Percentiles rank a stretch among this genome's conserved stretches.
Evolutionary conservation across 2,329 filamentous ascomycete species (phyloP).

Genomic region (Madurella mycetomatis): DNA sequence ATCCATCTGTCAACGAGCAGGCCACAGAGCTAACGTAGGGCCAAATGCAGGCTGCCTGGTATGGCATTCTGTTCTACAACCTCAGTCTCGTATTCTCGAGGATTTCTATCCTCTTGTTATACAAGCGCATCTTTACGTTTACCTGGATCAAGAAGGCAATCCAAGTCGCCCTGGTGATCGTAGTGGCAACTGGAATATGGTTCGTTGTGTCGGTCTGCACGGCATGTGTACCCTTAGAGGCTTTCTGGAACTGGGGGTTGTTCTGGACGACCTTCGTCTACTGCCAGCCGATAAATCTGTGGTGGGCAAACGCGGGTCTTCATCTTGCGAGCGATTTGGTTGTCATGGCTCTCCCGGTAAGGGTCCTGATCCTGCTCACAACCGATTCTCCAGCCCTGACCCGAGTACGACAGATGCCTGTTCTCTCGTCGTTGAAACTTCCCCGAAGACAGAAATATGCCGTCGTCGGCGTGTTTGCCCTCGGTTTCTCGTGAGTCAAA

Average conservation of each 20-base stretch:
- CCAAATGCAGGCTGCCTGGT: constrained; percentile 25
- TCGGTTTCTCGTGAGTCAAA: constrained; percentile 26
- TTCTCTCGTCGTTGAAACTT: constrained; percentile 21
- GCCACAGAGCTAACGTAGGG: background rate
- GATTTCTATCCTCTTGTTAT: constrained; percentile 31
- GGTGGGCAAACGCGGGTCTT: constrained; percentile 26
- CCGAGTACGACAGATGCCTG: constrained; percentile 19
- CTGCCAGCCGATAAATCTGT: constrained; percentile 24
- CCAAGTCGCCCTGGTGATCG: constrained; percentile 25
- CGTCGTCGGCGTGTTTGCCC: constrained; percentile 24
- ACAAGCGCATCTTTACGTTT: constrained; percentile 29
- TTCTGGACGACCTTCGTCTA: constrained; percentile 18
- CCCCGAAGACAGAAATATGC: constrained; percentile 25
- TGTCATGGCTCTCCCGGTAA: constrained; percentile 25
- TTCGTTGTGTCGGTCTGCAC: constrained; percentile 27
- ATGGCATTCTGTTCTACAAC: constrained; percentile 29
- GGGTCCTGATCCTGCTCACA: background rate
- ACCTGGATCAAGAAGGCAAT: constrained; percentile 31
- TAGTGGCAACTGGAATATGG: constrained; percentile 28
- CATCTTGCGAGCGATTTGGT: constrained; percentile 25
- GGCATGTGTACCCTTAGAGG: constrained; percentile 30
- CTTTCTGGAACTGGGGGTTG: constrained; percentile 29
- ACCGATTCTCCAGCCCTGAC: background rate
- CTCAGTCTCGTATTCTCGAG: constrained; percentile 28
- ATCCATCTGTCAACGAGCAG: background rate